Evolutionary conservation across 2,329 filamentous ascomycete genomes (phyloP), one percentile per base, ranked within the genome.

Genomic region (Ophiostoma sp.): DNA sequence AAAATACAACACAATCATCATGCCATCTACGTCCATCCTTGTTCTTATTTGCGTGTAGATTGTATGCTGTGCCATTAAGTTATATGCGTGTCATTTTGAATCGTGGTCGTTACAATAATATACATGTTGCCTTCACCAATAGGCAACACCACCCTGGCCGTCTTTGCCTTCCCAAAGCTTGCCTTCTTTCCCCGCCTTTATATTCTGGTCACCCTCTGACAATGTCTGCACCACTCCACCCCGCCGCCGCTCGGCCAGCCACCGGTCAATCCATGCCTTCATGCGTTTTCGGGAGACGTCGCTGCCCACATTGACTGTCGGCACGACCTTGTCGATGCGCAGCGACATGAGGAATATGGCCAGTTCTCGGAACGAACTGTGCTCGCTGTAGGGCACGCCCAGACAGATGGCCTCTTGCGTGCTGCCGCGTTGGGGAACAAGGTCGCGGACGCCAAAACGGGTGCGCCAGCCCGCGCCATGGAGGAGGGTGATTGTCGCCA

Each of bases 311-410:
- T 99, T 98, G 3, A 99, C 96, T 0, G 96, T 99, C 0, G 96
- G 96, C 19, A 99, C 92, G 7, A 99, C 89, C 82, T 91, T 93
- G 76, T 95, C 94, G 76, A 99, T 97, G 73, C 93, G 85, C 80
- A 99, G 81, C 25, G 91, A 89, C 86, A 96, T 96, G 77, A 95
- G 89, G 80, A 99, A 99, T 88, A 98, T 91, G 0, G 94, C 95
- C 79, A 99, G 82, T 84, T 99, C 96, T 55, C 95, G 87, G 80
- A 99, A 99, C 75, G 93, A 97, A 81, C 93, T 96, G 81, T 99
- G 96, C 83, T 99, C 96, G 70, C 92, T 95, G 80, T 99, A 99
- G 1, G 96, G 96, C 1, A 98, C 96, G 0, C 94, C 95, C 77
- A 97, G 97, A 80, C 94, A 98, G 80, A 92, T 91, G 50, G 93